Evolutionary conservation across 148 eudicot species (phyloP), one percentile per base, ranked within the genome.

Genomic region (Pharnaceum exiguum): DNA sequence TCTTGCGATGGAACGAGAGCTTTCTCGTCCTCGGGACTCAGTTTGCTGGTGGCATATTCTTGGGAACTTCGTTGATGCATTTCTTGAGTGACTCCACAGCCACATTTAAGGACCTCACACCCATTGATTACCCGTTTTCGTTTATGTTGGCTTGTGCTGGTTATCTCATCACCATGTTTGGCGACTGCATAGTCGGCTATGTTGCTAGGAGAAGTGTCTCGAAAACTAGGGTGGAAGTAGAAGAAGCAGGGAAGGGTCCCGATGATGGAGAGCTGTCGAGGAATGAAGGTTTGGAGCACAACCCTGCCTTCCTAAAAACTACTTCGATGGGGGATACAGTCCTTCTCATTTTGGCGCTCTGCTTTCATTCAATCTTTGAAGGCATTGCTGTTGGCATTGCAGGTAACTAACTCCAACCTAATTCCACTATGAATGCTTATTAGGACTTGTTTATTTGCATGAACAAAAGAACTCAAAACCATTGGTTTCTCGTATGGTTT

Each of bases 301-400:
- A 48, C 23, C 87, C 87, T 0, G 46, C 42, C 37, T 71, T 85
- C 5, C 55, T 58, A 38, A 75, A 16, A 65, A 81, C 85, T 8
- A 33, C 78, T 4, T 81, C 86, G 3, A 16, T 81, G 15, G 79
- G 81, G 17, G 93, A 81, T 33, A 71, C 84, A n/a, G 17, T 89
- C 8, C 86, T 89, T 36, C 86, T 86, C 7, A 83, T 89, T 13
- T 25, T 67, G 13, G 97, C 95, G 2, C 66, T 89, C 60, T 83
- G 95, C 66, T 86, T 86, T 40, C 97, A 89, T 47, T 89, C 97
- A 0, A 46, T 81, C 55, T 89, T 89, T 36, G 96, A 86, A 72
- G 95, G 97, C 31, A 81, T 86, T 51, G 95, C 88, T 12, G 82
- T 89, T 65, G 97, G 97, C 33, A 67, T 89, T 35, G 72, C 96